Percentiles rank a stretch among this genome's conserved stretches.
Conservation (phyloP, 2,329 filamentous ascomycete species). For the Colletotrichum sp. region DNA sequence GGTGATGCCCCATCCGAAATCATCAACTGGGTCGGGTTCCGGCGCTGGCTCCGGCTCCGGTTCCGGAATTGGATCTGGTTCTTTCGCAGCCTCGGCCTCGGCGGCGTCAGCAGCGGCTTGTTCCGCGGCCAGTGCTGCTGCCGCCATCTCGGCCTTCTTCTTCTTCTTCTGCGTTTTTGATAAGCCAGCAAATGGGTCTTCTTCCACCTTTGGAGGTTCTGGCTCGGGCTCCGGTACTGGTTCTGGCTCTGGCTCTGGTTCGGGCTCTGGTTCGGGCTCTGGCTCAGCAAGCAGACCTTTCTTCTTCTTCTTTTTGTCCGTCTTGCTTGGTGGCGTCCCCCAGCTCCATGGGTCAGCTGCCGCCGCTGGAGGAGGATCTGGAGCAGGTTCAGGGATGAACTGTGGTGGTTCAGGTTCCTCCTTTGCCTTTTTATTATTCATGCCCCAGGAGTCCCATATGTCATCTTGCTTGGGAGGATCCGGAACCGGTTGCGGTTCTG, state of each 20-base stretch:
- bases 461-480: conserved; percentile 21
- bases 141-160: conserved; percentile 19
- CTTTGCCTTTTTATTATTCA: conserved; percentile 48
- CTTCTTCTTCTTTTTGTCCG: conserved; percentile 47
- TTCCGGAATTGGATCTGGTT: conserved; percentile 17
- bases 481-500: conserved; percentile 20
- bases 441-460: conserved; percentile 34
- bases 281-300: conserved; percentile 26
- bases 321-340: conserved; percentile 35
- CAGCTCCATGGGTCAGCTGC: conserved; percentile 40
- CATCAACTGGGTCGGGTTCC: conserved; percentile 14
- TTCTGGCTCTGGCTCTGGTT: conserved; percentile 25
- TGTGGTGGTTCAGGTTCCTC: conserved; percentile 29
- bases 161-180: conserved; percentile 37
- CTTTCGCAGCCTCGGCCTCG: not conserved
- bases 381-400: conserved; percentile 25
- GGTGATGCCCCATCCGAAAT: conserved; percentile 24
- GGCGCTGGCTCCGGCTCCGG: conserved; percentile 6
- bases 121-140: not conserved
- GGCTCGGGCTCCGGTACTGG: conserved; percentile 27
- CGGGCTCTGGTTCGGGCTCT: conserved; percentile 18
- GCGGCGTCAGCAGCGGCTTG: not conserved
- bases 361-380: conserved; percentile 31
- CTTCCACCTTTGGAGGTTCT: conserved; percentile 32
- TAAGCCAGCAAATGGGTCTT: conserved; percentile 33